phyloP scores from a whole-genome alignment of 2,329 filamentous ascomycete species.

The Colletotrichum simmondsii region DNA sequence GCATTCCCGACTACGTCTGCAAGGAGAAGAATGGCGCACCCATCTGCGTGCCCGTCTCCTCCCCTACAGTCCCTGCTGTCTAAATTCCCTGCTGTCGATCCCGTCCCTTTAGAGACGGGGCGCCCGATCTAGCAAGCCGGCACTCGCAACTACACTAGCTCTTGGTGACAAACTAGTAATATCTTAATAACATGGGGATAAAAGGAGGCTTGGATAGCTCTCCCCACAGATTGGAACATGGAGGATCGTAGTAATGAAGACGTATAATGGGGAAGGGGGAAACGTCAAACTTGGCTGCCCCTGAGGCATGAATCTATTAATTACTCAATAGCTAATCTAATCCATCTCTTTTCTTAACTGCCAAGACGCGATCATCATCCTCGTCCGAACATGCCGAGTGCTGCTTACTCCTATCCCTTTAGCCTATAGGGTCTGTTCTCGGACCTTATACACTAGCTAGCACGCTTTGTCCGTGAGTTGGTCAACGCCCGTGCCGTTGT shows the following conservation, averaged over 20 bases:
- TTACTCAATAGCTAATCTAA: constrained; percentile 1
- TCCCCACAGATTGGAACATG: background rate
- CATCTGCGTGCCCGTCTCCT: background rate
- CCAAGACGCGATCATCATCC: background rate
- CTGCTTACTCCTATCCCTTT: background rate
- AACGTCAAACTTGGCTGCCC: background rate
- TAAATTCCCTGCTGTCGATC: background rate
- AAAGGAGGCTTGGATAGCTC: background rate
- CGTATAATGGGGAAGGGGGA: background rate
- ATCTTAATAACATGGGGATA: background rate
- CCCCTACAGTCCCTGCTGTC: background rate
- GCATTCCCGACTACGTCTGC: background rate
- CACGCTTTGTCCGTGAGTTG: background rate
- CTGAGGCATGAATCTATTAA: constrained; percentile 23
- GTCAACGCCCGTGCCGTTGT: background rate
- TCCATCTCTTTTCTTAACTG: background rate
- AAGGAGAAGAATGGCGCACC: background rate
- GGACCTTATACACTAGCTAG: background rate
- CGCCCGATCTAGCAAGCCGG: background rate
- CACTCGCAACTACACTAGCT: background rate
- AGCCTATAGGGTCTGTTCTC: background rate
- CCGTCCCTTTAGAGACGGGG: background rate
- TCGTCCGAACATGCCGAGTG: constrained; percentile 6
- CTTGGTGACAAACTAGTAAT: background rate
- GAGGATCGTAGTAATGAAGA: background rate